Conservation (phyloP, 108 stramenopile species). For the Ochromonas danica region DNA sequence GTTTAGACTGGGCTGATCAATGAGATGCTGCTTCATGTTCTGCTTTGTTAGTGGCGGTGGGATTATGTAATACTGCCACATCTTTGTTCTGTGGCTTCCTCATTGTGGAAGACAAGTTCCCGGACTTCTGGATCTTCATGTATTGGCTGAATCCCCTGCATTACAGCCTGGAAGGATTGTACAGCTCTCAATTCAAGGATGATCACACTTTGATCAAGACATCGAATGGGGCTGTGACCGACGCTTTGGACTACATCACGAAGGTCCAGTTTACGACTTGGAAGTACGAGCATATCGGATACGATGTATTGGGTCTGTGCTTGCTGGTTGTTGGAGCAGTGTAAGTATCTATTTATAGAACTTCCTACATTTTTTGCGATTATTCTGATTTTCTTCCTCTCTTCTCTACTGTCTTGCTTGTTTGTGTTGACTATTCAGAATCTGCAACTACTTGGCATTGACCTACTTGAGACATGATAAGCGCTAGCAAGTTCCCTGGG, state of each 20-base stretch:
- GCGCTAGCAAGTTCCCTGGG: no score
- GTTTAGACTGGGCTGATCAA: no score
- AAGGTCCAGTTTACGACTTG: background rate
- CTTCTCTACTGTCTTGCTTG: no score
- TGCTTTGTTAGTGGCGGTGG: background rate
- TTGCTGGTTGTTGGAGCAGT: background rate
- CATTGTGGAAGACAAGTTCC: background rate
- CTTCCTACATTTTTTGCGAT: no score
- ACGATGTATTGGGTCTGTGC: background rate
- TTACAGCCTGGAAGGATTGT: constrained; percentile 35
- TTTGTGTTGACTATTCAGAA: background rate
- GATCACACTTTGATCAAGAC: constrained; percentile 36
- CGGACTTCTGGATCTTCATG: constrained; percentile 34
- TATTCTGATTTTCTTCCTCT: no score
- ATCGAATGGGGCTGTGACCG: background rate
- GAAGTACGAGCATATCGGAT: background rate
- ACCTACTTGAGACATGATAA: background rate
- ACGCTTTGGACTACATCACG: background rate
- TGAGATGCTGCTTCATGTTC: no score
- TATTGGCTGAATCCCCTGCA: constrained; percentile 41
- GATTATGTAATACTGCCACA: background rate
- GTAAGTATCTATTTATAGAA: no score
- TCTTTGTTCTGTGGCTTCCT: constrained; percentile 28
- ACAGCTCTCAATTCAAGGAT: constrained; percentile 26
- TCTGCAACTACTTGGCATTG: background rate